Base-by-base conservation (phyloP, 768 basidiomycete species). In the Panellus pusillus region DNA sequence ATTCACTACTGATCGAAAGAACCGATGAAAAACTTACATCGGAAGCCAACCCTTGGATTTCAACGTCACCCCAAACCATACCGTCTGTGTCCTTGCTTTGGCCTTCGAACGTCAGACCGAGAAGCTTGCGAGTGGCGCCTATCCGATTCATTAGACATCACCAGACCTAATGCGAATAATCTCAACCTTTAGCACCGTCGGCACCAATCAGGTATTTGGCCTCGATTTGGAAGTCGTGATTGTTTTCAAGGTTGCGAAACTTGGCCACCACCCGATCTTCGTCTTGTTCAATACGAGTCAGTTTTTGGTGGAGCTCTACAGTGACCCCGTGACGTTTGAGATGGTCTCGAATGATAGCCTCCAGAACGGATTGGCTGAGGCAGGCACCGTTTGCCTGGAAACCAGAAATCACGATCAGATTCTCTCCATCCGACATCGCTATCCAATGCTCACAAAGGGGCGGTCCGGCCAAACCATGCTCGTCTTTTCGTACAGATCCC, bases 71-170 rank as follows among this genome's bases (percentile, higher is more conserved):
- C 60, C 60, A 63, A 8, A 66, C 57, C 53, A 61, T 60, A 24
- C 64, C 64, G 42, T 64, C 61, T 12, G 65, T 52, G 38, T 66
- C 64, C 18, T 58, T 54, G 12, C 62, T 66, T 27, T 66, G 64
- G 20, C 64, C 64, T 46, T 57, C 52, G 38, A 66, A 65, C 5
- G 57, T 55, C 14, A 66, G 41, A 14, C 61, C 62, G 2, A 65
- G 42, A 7, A 61, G 54, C 43, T 63, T 66, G 43, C 62, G 48
- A 13, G 57, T 57, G 17, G 44, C 35, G 27, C 64, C 64, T 65
- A 41, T 5, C 9, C 32, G 32, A 41, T 2, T 12, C n/a, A n/a
- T 14, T 28, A 27, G 27, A 15, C 44, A 43, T 27, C 18, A 6
- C 35, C 13, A 24, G 18, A 24, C 36, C n/a, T 9, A 38, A n/a